Conservation (phyloP, 2,329 filamentous ascomycete species). For the Sporothrix humicola region DNA sequence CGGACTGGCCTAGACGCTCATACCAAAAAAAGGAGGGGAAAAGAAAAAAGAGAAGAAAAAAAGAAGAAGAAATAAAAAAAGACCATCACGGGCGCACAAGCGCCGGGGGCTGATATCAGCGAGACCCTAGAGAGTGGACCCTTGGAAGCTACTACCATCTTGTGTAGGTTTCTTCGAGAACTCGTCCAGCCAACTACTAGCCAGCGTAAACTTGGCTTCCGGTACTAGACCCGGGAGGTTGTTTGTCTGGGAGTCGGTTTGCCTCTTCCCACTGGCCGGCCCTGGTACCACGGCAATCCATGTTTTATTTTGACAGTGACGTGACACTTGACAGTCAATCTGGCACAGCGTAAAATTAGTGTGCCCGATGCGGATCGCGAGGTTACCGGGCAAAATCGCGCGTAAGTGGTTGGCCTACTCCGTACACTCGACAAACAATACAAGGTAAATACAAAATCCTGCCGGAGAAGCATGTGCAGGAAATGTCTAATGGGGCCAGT, state of each 20-base stretch:
- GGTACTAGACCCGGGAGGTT: background rate
- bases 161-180: background rate
- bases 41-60: too few relatives aligned
- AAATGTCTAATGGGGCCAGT: background rate
- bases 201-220: background rate
- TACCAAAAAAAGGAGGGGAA: too few relatives aligned
- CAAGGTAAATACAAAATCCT: background rate
- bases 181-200: too few relatives aligned
- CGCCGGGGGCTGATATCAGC: background rate
- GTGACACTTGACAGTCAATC: conserved; percentile 18
- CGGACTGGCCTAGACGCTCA: too few relatives aligned
- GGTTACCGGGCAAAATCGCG: too few relatives aligned
- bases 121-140: background rate
- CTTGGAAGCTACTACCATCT: background rate
- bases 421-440: background rate
- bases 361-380: background rate
- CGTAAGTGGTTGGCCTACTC: background rate
- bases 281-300: background rate
- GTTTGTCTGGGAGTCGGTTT: background rate
- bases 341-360: conserved; percentile 23
- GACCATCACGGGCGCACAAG: background rate
- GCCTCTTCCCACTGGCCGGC: background rate
- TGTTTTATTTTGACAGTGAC: background rate
- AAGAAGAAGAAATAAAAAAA: too few relatives aligned
- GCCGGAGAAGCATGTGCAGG: conserved; percentile 4